phyloP scores from a whole-genome alignment of 1,139 yeast genomes.

The Ogataea hybrid region DNA sequence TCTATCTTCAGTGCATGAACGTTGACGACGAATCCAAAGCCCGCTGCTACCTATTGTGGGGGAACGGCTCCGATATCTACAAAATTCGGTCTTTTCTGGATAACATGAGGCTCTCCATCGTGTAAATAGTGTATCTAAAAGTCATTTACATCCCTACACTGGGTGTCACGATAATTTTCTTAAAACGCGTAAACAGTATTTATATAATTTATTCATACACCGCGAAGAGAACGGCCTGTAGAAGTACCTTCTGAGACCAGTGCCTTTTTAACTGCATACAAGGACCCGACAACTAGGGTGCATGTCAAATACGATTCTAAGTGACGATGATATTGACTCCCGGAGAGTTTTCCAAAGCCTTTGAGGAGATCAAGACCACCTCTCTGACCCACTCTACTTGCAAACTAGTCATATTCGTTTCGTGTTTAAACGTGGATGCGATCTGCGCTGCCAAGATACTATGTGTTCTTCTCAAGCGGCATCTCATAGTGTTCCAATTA shows the following conservation, averaged over 20 bases:
- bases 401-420: slow-evolving; percentile 81
- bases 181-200: slow-evolving; percentile 6
- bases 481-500: slow-evolving; percentile 81
- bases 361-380: slow-evolving; percentile 55
- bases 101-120: slow-evolving; percentile 8
- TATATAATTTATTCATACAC: neutral
- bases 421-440: slow-evolving; percentile 90
- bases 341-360: slow-evolving; percentile 55
- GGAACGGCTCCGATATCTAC: slow-evolving; percentile 25
- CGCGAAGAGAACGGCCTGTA: too few species aligned
- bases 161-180: neutral
- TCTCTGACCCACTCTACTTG: slow-evolving; percentile 88
- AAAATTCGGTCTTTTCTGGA: slow-evolving; percentile 21
- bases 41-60: slow-evolving; percentile 30
- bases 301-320: neutral
- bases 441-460: slow-evolving; percentile 84
- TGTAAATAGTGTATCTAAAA: slow-evolving; percentile 4
- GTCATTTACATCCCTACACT: slow-evolving; percentile 3
- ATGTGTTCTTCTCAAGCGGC: slow-evolving; percentile 68
- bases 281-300: neutral
- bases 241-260: neutral
- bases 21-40: slow-evolving; percentile 19
- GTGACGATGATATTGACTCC: slow-evolving; percentile 61
- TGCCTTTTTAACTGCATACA: neutral
- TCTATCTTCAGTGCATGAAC: slow-evolving; percentile 31